phyloP scores from a whole-genome alignment of 1,139 yeast genomes.

The Waltiozyma sp. region DNA sequence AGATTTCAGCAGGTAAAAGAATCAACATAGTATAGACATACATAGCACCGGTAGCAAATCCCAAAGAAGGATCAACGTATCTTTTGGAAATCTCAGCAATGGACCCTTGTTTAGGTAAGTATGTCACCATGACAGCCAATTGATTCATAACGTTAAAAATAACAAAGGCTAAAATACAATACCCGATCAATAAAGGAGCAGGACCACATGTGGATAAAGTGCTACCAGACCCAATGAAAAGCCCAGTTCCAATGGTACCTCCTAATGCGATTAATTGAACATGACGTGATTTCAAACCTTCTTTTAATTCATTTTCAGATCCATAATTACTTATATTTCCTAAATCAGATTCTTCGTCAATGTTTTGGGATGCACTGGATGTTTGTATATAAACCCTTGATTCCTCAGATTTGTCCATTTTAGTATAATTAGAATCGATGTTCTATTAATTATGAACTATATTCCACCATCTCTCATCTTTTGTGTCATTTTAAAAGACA shows the following conservation, averaged over 20 bases:
- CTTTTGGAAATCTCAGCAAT: constrained; percentile 41
- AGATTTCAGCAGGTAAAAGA: constrained; percentile 68
- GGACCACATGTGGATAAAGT: constrained; percentile 39
- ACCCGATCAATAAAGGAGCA: constrained; percentile 36
- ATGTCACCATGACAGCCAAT: constrained; percentile 56
- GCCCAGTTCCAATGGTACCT: constrained; percentile 45
- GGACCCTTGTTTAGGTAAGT: constrained; percentile 43
- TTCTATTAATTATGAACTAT: too few relatives aligned
- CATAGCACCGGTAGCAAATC: constrained; percentile 69
- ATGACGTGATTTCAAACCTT: constrained; percentile 33
- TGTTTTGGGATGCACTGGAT: background rate
- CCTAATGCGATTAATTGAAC: constrained; percentile 49
- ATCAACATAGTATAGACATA: constrained; percentile 67
- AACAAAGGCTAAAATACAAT: constrained; percentile 37
- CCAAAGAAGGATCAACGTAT: constrained; percentile 56
- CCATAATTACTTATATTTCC: background rate
- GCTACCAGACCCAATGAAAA: constrained; percentile 39
- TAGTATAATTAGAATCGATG: too few relatives aligned
- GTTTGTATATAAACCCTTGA: background rate
- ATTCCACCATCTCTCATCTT: too few relatives aligned
- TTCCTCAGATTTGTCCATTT: background rate
- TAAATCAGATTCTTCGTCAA: background rate
- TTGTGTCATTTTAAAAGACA: too few relatives aligned
- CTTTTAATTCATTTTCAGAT: constrained; percentile 5
- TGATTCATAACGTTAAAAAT: constrained; percentile 47